Conservation (phyloP, 2,329 filamentous ascomycete genomes). For the Trichoderma breve region DNA sequence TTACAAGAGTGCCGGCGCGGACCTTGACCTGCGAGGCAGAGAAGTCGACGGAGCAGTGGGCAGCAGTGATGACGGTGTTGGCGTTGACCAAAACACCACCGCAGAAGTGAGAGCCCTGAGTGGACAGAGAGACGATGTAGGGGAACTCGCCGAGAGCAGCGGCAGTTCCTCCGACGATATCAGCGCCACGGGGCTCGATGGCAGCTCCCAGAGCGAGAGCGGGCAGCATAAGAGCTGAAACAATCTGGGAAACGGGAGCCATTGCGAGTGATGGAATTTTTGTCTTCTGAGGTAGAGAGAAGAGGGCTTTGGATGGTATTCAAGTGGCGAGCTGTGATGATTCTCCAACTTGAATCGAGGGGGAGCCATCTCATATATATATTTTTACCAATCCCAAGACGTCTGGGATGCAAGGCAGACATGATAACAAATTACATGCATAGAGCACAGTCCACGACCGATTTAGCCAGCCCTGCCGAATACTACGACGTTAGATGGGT, state of each 20-base stretch:
- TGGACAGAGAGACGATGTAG: slow-evolving; percentile 32
- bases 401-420: background rate
- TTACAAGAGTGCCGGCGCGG: slow-evolving; percentile 30
- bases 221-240: slow-evolving; percentile 14
- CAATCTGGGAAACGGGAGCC: slow-evolving; percentile 3
- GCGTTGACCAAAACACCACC: slow-evolving; percentile 33
- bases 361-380: background rate
- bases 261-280: background rate
- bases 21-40: slow-evolving; percentile 24
- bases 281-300: background rate
- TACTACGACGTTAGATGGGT: background rate
- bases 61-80: slow-evolving; percentile 34
- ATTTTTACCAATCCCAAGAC: background rate
- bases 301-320: background rate
- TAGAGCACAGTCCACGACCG: background rate
- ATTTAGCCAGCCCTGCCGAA: background rate
- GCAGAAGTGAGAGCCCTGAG: slow-evolving; percentile 27
- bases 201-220: slow-evolving; percentile 16
- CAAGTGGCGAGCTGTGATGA: slow-evolving; percentile 3
- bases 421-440: background rate
- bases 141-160: slow-evolving; percentile 32
- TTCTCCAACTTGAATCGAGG: background rate
- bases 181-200: slow-evolving; percentile 9
- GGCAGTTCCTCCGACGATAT: slow-evolving; percentile 29
- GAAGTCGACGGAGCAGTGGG: slow-evolving; percentile 30